Conservation (phyloP, 1,139 yeast genomes). For the Geotrichum macrosporum region DNA sequence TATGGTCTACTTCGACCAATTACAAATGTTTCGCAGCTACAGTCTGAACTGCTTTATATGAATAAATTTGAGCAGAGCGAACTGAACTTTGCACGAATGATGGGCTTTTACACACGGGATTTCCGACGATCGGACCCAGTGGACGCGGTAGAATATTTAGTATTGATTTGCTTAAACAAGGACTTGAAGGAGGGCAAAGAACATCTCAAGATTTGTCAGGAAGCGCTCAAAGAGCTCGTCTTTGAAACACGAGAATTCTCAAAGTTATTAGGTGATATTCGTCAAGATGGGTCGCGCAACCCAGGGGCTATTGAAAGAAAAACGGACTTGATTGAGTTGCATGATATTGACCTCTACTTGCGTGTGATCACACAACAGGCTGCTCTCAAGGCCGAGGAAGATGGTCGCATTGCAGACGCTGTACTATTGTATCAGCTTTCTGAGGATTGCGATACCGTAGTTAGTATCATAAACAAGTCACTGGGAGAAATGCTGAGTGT, state of each 20-base stretch:
- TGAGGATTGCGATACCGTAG: constrained; percentile 84
- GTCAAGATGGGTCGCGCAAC: constrained; percentile 66
- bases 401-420: constrained; percentile 85
- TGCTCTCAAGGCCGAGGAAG: constrained; percentile 85
- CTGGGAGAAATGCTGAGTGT: constrained; percentile 76
- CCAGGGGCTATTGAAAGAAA: constrained; percentile 86
- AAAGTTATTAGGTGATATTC: constrained; percentile 73
- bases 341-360: constrained; percentile 51
- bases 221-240: constrained; percentile 77
- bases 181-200: constrained; percentile 30
- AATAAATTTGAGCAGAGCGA: constrained; percentile 30
- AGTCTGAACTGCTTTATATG: constrained; percentile 28
- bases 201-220: constrained; percentile 58
- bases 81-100: constrained; percentile 39
- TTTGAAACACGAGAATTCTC: constrained; percentile 83
- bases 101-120: constrained; percentile 57
- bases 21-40: constrained; percentile 29
- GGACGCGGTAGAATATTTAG: constrained; percentile 83
- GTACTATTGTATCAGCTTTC: constrained; percentile 80
- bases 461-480: constrained; percentile 66
- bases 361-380: constrained; percentile 76
- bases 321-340: constrained; percentile 59
- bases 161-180: constrained; percentile 58
- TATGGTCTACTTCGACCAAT: constrained; percentile 65
- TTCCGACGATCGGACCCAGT: constrained; percentile 84